Base-by-base conservation (phyloP, 352 stramenopile species). In the Peronosclerospora sorghi region DNA sequence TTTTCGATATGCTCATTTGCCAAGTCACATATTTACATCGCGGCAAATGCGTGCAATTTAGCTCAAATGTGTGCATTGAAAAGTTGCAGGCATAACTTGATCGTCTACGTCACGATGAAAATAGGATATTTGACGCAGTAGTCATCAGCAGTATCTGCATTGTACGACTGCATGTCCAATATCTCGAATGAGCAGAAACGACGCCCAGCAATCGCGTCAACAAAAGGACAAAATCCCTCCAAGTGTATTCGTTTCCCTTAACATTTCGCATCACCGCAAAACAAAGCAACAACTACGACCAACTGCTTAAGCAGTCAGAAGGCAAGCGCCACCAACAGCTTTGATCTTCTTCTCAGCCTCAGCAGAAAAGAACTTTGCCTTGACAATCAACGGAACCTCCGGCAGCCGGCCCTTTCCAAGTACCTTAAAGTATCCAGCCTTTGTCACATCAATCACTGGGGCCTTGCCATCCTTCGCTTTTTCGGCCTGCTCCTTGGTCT, bases 331-430 rank as follows among this genome's bases (percentile, higher is more conserved):
- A 66, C 97, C 97, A 41, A 94, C 95, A 44, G 73, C 95, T 76
- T 98, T 98, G 68, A 99, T 99, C 83, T 99, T 99, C 80, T 99
- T 97, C 78, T 99, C 96, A n/a, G 97, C 97, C 58, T 94, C 81
- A 59, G 96, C 92, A 51, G 85, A 98, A 78, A 99, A 98, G 80
- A 95, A 98, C 73, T 98, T 99, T 47, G 97, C 96, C 89, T 99
- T 99, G 48, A 99, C 96, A 74, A 99, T 98, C 32, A 99, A 68
- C 40, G 97, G 97, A 43, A 98, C 79, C 45, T 85, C 65, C 12
- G 92, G 92, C 34, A 99, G 94, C 62, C 95, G 85, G 60, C 97
- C 97, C 82, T 98, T 99, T 73, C 97, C 97, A 35, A 99, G 83
- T 51, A 99, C 94, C 93, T 99, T 99, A 81, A 99, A 99, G 80